Conservation (phyloP, 225 moss, liverwort and hornwort species). For the Straminergon stramineum region DNA sequence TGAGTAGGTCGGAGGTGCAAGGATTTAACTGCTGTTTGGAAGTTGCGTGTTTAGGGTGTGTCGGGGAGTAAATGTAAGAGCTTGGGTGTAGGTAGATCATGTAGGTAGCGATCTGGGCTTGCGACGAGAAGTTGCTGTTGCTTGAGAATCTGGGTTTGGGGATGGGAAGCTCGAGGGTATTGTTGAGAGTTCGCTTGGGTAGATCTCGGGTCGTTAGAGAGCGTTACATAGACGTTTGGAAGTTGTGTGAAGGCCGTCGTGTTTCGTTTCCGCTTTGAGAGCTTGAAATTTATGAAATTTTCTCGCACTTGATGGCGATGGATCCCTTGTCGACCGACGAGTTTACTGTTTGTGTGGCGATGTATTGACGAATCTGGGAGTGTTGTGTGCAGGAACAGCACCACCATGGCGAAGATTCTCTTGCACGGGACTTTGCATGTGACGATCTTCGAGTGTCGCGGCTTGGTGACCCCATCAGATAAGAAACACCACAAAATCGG, state of each 20-base stretch:
- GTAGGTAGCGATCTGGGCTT: neutral
- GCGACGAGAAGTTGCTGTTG: neutral
- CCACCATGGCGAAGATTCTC: slow-evolving; percentile 57
- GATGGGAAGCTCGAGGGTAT: neutral
- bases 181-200: neutral
- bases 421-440: slow-evolving; percentile 74
- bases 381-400: neutral
- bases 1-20: neutral
- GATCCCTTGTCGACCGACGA: too few species aligned
- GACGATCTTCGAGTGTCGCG: slow-evolving; percentile 43
- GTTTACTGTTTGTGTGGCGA: neutral
- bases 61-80: neutral
- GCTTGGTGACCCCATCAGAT: slow-evolving; percentile 6
- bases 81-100: neutral
- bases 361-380: neutral
- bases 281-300: neutral
- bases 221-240: neutral
- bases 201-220: neutral
- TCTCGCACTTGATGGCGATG: neutral
- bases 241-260: neutral
- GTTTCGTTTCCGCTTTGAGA: neutral
- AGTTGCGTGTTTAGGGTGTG: neutral
- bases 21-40: neutral
- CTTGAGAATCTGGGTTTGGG: neutral
- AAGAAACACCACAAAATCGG: neutral